These are phyloP conservation scores for Umbelopsis sp. DNA, from an alignment of 192 early-diverging fungal species.

Conservation along the genomic window DNA sequence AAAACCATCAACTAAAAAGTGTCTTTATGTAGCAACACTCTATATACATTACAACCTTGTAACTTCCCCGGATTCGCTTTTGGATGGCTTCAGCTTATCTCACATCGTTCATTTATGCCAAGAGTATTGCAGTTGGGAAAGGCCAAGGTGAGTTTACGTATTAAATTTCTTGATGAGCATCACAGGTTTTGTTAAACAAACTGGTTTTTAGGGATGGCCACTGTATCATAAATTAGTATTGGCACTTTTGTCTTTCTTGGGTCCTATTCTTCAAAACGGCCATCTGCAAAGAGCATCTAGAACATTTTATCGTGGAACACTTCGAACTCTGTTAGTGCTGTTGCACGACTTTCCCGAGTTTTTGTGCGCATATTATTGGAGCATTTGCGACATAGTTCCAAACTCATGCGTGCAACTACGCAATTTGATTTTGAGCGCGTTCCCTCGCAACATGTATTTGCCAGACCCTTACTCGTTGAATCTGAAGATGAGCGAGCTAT, in stretches of 20 bases:
- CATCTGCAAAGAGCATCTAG: slow-evolving; percentile 72
- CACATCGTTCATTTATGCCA: slow-evolving; percentile 91
- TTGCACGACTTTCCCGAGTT: slow-evolving; percentile 99
- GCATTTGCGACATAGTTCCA: slow-evolving; percentile 91
- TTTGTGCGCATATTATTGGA: slow-evolving; percentile 88
- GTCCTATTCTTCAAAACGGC: slow-evolving; percentile 73
- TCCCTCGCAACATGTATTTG: slow-evolving; percentile 91
- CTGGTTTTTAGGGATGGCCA: slow-evolving; percentile 67
- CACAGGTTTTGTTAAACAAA: background rate
- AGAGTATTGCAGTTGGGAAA: slow-evolving; percentile 74
- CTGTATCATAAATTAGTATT: slow-evolving; percentile 84
- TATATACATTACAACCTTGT: slow-evolving; percentile 83
- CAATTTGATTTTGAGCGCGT: slow-evolving; percentile 96
- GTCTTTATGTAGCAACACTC: slow-evolving; percentile 71
- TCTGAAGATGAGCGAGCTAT: slow-evolving; percentile 84
- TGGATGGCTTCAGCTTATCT: slow-evolving; percentile 93
- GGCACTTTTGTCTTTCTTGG: slow-evolving; percentile 81
- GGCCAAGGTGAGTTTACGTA: slow-evolving; percentile 37
- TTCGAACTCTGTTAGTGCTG: slow-evolving; percentile 88
- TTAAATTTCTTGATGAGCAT: background rate
- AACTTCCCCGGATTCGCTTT: slow-evolving; percentile 93
- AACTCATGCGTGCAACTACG: slow-evolving; percentile 90
- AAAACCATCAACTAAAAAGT: slow-evolving; percentile 71
- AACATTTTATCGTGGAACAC: slow-evolving; percentile 84
- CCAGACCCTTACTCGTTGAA: slow-evolving; percentile 96